Evolutionary conservation across 1,284 basidiomycete species (phyloP).

Genomic region (Xerocomus nothofagi): DNA sequence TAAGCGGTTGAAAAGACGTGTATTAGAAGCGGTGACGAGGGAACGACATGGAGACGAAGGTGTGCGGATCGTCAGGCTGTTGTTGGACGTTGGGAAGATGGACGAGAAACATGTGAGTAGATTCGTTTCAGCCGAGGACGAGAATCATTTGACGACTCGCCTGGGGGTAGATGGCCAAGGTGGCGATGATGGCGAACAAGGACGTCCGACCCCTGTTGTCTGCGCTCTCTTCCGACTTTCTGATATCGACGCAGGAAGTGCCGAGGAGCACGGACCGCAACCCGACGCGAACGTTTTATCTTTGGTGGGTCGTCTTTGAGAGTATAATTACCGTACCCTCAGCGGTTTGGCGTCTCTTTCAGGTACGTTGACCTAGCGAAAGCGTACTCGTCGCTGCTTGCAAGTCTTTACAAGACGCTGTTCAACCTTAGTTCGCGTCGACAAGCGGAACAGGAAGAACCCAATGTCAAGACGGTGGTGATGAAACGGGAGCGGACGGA

Average conservation of each 20-base stretch:
- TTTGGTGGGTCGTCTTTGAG: constrained; percentile 61
- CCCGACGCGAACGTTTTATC: constrained; percentile 81
- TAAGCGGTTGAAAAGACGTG: constrained; percentile 65
- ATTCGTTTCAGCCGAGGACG: background rate
- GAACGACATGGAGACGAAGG: constrained; percentile 87
- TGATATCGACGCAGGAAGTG: constrained; percentile 90
- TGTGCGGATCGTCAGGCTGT: constrained; percentile 79
- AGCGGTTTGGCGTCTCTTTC: background rate
- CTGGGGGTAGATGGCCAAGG: constrained; percentile 78
- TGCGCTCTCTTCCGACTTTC: constrained; percentile 73
- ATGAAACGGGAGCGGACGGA: constrained; percentile 81
- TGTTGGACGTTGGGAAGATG: constrained; percentile 90
- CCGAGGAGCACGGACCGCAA: constrained; percentile 86
- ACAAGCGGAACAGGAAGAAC: constrained; percentile 67
- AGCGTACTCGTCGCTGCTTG: constrained; percentile 74
- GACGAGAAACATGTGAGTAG: constrained; percentile 79
- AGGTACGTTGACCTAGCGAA: constrained; percentile 86
- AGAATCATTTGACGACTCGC: background rate
- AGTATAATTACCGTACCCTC: background rate
- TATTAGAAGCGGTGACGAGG: constrained; percentile 80
- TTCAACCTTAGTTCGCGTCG: constrained; percentile 79
- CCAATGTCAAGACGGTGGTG: constrained; percentile 65
- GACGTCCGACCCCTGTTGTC: constrained; percentile 83
- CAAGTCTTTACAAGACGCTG: constrained; percentile 82
- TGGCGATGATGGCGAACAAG: constrained; percentile 88